Percentiles rank a stretch among this genome's conserved stretches.
phyloP scores from a whole-genome alignment of 2,329 filamentous ascomycete species.

The Pestalotiopsis sp. region DNA sequence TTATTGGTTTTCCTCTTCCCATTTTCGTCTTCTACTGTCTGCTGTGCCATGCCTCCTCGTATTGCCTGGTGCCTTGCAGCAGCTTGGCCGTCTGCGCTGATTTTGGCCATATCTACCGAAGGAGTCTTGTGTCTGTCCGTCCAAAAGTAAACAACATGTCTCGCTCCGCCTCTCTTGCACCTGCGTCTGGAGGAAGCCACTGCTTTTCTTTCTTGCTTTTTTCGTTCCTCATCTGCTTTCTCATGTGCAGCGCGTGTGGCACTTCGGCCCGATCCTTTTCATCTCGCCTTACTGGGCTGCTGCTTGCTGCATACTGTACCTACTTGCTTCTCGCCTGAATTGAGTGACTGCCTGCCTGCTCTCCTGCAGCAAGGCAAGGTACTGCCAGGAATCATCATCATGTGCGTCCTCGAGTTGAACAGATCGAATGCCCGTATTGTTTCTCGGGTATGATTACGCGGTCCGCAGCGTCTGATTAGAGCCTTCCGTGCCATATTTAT shows the following conservation, averaged over 20 bases:
- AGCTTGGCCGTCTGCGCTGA: not conserved
- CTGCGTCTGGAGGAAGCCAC: not conserved
- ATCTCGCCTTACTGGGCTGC: not conserved
- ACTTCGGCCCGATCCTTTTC: not conserved
- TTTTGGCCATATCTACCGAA: not conserved
- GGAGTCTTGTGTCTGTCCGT: not conserved
- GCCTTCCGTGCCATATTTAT: not conserved
- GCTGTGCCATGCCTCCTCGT: not conserved
- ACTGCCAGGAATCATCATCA: not conserved
- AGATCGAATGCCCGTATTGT: not conserved
- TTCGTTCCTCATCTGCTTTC: not conserved
- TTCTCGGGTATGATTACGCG: not conserved
- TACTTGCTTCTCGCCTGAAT: not conserved
- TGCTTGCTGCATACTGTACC: not conserved
- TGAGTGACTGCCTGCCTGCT: not conserved
- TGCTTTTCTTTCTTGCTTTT: not conserved
- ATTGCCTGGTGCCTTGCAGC: not conserved
- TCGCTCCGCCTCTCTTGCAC: not conserved
- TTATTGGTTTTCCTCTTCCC: not conserved
- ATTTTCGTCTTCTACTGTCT: not conserved
- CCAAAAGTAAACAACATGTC: not conserved
- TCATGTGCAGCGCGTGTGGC: not conserved
- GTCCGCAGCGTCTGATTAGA: not conserved
- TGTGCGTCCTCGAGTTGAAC: not conserved
- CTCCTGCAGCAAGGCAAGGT: not conserved